Evolutionary conservation across 495 filamentous ascomycete genomes (phyloP), one percentile per base, ranked within the genome.

Genomic region (Neurospora sp.): DNA sequence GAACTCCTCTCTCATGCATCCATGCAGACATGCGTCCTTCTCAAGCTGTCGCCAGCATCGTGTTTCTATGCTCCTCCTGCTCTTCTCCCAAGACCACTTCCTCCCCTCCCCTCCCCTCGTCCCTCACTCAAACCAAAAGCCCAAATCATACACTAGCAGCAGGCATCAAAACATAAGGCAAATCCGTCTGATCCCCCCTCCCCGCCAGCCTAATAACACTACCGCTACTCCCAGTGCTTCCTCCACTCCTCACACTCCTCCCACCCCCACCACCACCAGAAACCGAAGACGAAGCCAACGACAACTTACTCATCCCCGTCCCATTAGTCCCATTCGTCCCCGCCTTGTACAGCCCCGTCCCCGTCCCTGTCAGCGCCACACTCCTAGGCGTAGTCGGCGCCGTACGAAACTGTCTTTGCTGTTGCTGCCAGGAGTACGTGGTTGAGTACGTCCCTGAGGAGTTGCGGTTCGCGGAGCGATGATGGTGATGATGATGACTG

Each of bases 301-400:
- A 60, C 49, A 60, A 60, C 23, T 23, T 23, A 27, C 49, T 27
- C 2, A 54, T 4, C 20, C 49, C 49, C 20, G 27, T 62, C 14
- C 54, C 54, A 62, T 62, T 62, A 5, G 54, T 62, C 23, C 6
- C 54, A 62, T 62, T 62, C 23, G 54, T 62, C 23, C 3, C 54
- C 5, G 27, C 54, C 14, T 27, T 62, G 8, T 35, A 62, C 5
- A 77, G 11, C n/a, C 42, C 78, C 9, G 20, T 54, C 16, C 41
- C 41, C 41, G 11, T 46, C 42, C 18, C 46, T 10, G 20, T 54
- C 46, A 79, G 79, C 14, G 73, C 73, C 41, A 78, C 79, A 72
- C 86, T 86, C 62, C 79, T 80, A 7, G 87, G 87, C 14, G 87
- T 88, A 7, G 84, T 86, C 7, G 87, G 87, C 46, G 87, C 87